phyloP scores from a whole-genome alignment of 2,329 filamentous ascomycete species.

The Stachybotrys echinatus region DNA sequence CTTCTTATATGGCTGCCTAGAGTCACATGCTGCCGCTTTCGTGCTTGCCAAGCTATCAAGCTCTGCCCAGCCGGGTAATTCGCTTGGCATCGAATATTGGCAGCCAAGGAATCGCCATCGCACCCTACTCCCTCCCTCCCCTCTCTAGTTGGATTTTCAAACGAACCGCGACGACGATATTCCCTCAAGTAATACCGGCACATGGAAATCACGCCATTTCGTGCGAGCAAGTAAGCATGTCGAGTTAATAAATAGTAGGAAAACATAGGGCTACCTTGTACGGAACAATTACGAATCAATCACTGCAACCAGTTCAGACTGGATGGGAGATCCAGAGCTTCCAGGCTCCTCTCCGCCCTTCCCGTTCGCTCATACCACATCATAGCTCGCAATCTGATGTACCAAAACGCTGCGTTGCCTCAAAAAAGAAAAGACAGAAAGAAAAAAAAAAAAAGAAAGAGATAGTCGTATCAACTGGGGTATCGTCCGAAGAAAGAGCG shows the following conservation, averaged over 20 bases:
- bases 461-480: conserved; percentile 13
- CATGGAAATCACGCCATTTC: no score
- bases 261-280: no score
- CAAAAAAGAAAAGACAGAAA: background rate
- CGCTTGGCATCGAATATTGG: background rate
- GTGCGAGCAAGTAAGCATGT: no score
- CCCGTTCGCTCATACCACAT: background rate
- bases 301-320: no score
- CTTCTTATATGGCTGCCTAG: background rate
- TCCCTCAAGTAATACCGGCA: no score
- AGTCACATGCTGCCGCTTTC: background rate
- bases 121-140: no score
- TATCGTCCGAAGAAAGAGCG: conserved; percentile 19
- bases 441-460: background rate
- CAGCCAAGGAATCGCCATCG: no score
- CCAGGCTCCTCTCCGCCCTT: background rate
- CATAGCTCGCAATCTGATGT: background rate
- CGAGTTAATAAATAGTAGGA: no score
- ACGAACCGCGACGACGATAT: no score
- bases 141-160: no score
- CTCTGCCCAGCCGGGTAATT: background rate
- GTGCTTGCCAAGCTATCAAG: background rate
- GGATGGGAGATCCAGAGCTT: no score
- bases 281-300: no score
- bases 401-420: background rate